These are phyloP conservation scores for Lactarius indigo DNA, from an alignment of 768 basidiomycete genomes.

Conservation along the genomic window DNA sequence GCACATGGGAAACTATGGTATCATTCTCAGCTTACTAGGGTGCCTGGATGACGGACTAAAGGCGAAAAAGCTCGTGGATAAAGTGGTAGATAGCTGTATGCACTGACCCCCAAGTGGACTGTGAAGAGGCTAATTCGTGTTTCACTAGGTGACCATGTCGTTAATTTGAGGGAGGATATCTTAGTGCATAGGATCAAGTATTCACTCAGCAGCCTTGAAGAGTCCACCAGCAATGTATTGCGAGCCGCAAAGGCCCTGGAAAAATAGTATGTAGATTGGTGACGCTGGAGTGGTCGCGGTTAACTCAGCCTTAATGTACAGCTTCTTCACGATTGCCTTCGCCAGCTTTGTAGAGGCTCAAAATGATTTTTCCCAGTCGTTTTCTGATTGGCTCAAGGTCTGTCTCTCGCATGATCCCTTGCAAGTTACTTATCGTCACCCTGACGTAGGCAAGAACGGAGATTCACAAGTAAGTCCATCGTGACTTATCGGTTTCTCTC, in stretches of 20 bases:
- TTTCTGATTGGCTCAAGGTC: constrained; percentile 86
- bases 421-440: background rate
- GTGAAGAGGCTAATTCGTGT: background rate
- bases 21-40: constrained; percentile 90
- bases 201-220: constrained; percentile 71
- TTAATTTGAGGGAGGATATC: constrained; percentile 88
- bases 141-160: constrained; percentile 78
- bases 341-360: constrained; percentile 78
- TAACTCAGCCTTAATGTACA: constrained; percentile 31
- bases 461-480: constrained; percentile 79
- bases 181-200: constrained; percentile 80
- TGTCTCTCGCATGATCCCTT: constrained; percentile 19
- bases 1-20: constrained; percentile 86
- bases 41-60: constrained; percentile 82
- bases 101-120: background rate
- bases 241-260: constrained; percentile 76
- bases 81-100: constrained; percentile 75
- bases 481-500: background rate
- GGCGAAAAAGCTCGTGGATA: constrained; percentile 88
- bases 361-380: constrained; percentile 58
- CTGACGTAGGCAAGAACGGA: constrained; percentile 65
- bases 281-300: background rate
- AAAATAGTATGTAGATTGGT: constrained; percentile 66
- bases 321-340: constrained; percentile 94
- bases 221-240: constrained; percentile 46